These are phyloP conservation scores for Hamigera avellanea DNA, from an alignment of 495 filamentous ascomycete species.

Conservation along the genomic window DNA sequence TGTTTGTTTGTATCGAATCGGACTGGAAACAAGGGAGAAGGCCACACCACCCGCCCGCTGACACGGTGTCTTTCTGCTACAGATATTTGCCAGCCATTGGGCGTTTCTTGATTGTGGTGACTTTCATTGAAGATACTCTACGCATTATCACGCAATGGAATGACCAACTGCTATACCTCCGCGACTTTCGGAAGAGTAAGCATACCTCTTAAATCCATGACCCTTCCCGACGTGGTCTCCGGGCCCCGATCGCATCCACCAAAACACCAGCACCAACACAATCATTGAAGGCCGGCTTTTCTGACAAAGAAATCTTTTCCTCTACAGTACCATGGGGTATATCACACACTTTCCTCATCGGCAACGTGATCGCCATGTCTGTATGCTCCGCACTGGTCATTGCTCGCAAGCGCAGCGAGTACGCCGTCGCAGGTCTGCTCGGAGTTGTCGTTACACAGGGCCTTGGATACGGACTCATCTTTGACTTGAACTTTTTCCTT, in stretches of 20 bases:
- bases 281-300: background rate
- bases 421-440: constrained; percentile 81
- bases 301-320: constrained; percentile 9
- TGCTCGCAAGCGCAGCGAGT: constrained; percentile 79
- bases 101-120: constrained; percentile 94
- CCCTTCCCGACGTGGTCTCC: background rate
- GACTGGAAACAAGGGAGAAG: background rate
- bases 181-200: constrained; percentile 87
- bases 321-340: constrained; percentile 71
- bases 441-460: constrained; percentile 92
- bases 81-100: constrained; percentile 94
- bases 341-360: constrained; percentile 85
- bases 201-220: constrained; percentile 6
- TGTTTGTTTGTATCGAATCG: constrained; percentile 1
- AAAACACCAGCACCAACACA: too few species aligned
- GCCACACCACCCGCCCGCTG: constrained; percentile 12
- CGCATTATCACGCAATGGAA: constrained; percentile 96
- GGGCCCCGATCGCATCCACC: background rate
- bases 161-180: constrained; percentile 88
- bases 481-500: constrained; percentile 99
- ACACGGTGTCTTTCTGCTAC: constrained; percentile 24
- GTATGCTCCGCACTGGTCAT: constrained; percentile 78
- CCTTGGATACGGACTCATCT: constrained; percentile 94
- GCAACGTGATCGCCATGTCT: constrained; percentile 85
- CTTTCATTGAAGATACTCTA: constrained; percentile 92